These are phyloP conservation scores for Leccinum disarticulatum DNA, from an alignment of 768 basidiomycete species.

Conservation along the genomic window DNA sequence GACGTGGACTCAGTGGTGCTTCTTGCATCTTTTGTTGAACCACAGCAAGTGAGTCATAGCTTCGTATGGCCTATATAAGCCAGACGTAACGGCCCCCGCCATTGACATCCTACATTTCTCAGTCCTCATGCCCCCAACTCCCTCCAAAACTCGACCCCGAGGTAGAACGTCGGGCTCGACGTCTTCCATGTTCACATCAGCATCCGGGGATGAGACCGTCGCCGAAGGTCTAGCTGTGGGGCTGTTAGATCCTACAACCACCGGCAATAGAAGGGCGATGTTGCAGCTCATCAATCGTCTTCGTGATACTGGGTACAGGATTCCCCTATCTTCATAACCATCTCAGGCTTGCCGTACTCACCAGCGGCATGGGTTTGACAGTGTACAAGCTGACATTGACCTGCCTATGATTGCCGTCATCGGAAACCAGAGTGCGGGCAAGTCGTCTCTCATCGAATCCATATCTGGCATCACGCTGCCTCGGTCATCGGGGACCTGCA, in stretches of 20 bases:
- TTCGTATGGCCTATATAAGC: constrained; percentile 16
- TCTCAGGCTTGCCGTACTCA: neutral
- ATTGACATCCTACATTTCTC: neutral
- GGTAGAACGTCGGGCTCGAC: neutral
- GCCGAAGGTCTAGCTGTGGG: constrained; percentile 40
- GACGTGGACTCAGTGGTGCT: neutral
- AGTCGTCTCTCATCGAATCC: constrained; percentile 75
- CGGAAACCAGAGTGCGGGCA: constrained; percentile 72
- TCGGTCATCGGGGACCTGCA: constrained; percentile 73
- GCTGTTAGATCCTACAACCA: constrained; percentile 47
- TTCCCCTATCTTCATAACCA: neutral
- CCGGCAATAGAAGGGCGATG: constrained; percentile 45
- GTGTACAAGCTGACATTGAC: constrained; percentile 69
- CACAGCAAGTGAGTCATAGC: constrained; percentile 7
- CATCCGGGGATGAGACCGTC: neutral
- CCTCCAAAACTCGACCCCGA: neutral
- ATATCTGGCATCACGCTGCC: constrained; percentile 74
- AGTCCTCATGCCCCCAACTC: neutral
- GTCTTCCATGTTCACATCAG: neutral
- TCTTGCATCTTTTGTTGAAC: neutral
- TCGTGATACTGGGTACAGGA: constrained; percentile 56
- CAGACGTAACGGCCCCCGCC: neutral
- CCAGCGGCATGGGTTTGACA: constrained; percentile 21
- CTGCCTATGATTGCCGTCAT: constrained; percentile 73
- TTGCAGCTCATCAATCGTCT: constrained; percentile 61